Evolutionary conservation across 2,329 filamentous ascomycete species (phyloP).

Genomic region (Davidsoniella virescens): DNA sequence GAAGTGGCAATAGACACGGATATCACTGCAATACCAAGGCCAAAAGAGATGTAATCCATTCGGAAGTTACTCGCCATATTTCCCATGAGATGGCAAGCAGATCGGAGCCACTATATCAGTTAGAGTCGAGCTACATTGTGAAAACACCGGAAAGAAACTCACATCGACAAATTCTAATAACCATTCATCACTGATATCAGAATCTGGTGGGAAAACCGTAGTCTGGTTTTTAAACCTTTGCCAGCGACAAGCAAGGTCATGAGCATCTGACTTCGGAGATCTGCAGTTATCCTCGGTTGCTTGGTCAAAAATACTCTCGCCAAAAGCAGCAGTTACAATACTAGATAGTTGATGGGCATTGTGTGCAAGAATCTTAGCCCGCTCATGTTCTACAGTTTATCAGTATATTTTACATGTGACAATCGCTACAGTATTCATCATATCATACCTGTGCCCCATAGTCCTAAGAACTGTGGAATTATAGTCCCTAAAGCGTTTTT

Average conservation of each 20-base stretch:
- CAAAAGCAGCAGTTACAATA: conserved; percentile 61
- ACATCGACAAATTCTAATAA: conserved; percentile 3
- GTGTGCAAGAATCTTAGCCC: conserved; percentile 50
- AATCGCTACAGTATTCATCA: background rate
- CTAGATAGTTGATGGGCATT: conserved; percentile 70
- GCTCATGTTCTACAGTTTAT: conserved; percentile 28
- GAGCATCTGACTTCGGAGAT: conserved; percentile 23
- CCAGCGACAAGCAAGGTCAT: conserved; percentile 57
- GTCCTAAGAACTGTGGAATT: conserved; percentile 58
- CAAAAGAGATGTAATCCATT: conserved; percentile 27
- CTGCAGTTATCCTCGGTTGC: conserved; percentile 1
- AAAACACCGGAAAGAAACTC: background rate
- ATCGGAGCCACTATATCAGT: conserved; percentile 39
- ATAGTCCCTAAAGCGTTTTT: conserved; percentile 82
- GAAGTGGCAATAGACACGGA: conserved; percentile 20
- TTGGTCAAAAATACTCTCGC: conserved; percentile 21
- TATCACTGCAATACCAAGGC: conserved; percentile 31
- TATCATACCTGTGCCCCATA: conserved; percentile 52
- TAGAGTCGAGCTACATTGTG: background rate
- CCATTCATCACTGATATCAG: background rate
- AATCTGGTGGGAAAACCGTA: background rate
- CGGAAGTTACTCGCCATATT: conserved; percentile 88
- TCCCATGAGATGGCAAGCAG: conserved; percentile 67
- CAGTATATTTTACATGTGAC: conserved; percentile 7
- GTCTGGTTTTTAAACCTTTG: conserved; percentile 16